Evolutionary conservation across 164 flowering plant species (phyloP).

Genomic region (Piper longum): DNA sequence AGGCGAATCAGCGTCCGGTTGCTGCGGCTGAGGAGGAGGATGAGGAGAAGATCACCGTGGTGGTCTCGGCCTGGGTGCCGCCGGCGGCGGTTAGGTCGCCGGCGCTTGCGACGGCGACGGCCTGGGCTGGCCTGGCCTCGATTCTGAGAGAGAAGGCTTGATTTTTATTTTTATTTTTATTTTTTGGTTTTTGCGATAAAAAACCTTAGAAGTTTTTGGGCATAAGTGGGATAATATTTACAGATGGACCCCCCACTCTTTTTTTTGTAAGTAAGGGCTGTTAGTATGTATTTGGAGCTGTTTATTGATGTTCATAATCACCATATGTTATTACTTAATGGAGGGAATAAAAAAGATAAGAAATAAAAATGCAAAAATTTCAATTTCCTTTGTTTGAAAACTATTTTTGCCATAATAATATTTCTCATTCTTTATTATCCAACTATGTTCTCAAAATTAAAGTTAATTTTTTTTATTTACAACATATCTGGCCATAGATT

Average conservation of each 20-base stretch:
- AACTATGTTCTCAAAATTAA: too few relatives aligned
- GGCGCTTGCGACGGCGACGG: too few relatives aligned
- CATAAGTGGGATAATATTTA: background rate
- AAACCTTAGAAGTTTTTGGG: background rate
- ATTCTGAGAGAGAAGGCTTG: slow-evolving; percentile 23
- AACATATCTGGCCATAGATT: too few relatives aligned
- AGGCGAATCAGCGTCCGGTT: background rate
- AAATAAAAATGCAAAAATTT: too few relatives aligned
- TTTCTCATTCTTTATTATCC: too few relatives aligned
- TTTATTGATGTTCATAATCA: background rate
- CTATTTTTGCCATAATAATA: too few relatives aligned
- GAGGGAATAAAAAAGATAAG: too few relatives aligned
- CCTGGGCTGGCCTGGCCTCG: slow-evolving; percentile 61
- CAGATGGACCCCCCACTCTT: background rate
- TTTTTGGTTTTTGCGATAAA: background rate
- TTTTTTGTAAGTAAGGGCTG: background rate
- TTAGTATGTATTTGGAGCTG: background rate
- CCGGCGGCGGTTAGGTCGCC: slow-evolving; percentile 28
- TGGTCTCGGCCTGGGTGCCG: slow-evolving; percentile 29
- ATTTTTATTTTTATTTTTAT: too few relatives aligned
- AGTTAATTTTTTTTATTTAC: too few relatives aligned
- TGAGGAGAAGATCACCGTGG: slow-evolving; percentile 15
- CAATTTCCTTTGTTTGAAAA: background rate
- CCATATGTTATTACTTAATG: too few relatives aligned
- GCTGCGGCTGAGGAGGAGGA: slow-evolving; percentile 11